Base-by-base conservation (phyloP, 1,284 basidiomycete genomes). In the Lentinula novae-zelandiae region DNA sequence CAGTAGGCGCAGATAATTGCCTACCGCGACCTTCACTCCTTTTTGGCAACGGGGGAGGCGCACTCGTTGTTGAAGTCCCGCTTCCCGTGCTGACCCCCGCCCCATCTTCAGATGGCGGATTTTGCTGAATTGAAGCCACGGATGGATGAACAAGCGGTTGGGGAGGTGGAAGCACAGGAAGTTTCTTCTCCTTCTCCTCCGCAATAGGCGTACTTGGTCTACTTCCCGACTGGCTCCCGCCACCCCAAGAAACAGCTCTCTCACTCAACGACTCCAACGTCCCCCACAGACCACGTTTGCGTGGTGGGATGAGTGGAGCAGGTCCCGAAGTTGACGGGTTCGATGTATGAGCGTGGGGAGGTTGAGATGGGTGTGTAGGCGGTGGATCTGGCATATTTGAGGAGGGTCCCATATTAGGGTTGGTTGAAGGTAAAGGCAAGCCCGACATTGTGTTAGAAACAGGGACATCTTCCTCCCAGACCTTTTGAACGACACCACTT, bases 401-500 rank as follows among this genome's bases (percentile, higher is more conserved):
- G 12, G 27, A 15, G 4, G 31, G 3, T 33, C n/a, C 33, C 5
- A 27, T 5, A 12, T 22, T 49, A 13, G 40, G 6, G 6, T 42
- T 22, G 46, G 10, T 51, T 13, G 27, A 15, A 9, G 49, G 27
- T 3, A 22, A 22, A 8, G 44, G 20, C 22, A 46, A 20, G 3
- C 36, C 36, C 36, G 36, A 12, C 36, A 38, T 8, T 9, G 36
- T 38, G 36, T 38, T 38, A 12, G 36, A 38, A 8, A 38, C 36
- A 12, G 36, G 44, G 9, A 46, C 38, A 22, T 17, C 36, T 22
- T 27, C 53, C 53, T 42, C 85, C 90, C 95, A 94, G 2, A 97
- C 77, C 60, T 87, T 89, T 63, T 93, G 90, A 34, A 96, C 80
- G 61, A 97, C 79, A 15, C 89, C 85, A 1, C 83, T 86, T 34